Percentiles rank a stretch among this genome's conserved stretches.
These are phyloP conservation scores for Aspergillus egyptiacus DNA, from an alignment of 495 filamentous ascomycete species.

Conservation along the genomic window DNA sequence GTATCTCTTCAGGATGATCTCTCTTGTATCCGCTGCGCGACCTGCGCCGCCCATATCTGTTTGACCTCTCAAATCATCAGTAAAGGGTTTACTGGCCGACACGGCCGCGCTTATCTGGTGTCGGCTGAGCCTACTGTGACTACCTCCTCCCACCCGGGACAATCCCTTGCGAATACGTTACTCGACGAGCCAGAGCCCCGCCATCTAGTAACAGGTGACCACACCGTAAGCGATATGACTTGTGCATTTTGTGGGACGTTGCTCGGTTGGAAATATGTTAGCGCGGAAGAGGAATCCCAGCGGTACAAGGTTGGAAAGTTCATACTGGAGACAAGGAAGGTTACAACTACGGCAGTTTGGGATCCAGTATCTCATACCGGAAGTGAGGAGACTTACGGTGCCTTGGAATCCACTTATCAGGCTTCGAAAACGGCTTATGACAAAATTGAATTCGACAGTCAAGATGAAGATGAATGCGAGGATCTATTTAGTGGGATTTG, in stretches of 20 bases:
- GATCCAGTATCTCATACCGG: conserved; percentile 42
- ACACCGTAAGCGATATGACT: conserved; percentile 53
- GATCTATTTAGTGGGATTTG: conserved; percentile 86
- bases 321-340: conserved; percentile 81
- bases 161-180: conserved; percentile 48
- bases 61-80: conserved; percentile 73
- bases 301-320: conserved; percentile 94
- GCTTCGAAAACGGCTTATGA: conserved; percentile 17
- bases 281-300: conserved; percentile 73
- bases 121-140: conserved; percentile 36
- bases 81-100: conserved; percentile 90
- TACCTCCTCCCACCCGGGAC: conserved; percentile 28
- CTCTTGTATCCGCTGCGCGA: conserved; percentile 65
- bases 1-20: conserved; percentile 45
- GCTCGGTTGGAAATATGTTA: conserved; percentile 92
- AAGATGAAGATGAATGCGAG: conserved; percentile 93
- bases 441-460: conserved; percentile 72
- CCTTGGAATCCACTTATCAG: neutral
- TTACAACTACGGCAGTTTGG: conserved; percentile 61
- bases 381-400: neutral
- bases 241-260: conserved; percentile 60
- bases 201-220: conserved; percentile 70
- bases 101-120: conserved; percentile 88
- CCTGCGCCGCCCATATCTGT: conserved; percentile 70
- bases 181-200: conserved; percentile 59